Evolutionary conservation across 352 stramenopile species (phyloP).

Genomic region (Blastocystis sp.): DNA sequence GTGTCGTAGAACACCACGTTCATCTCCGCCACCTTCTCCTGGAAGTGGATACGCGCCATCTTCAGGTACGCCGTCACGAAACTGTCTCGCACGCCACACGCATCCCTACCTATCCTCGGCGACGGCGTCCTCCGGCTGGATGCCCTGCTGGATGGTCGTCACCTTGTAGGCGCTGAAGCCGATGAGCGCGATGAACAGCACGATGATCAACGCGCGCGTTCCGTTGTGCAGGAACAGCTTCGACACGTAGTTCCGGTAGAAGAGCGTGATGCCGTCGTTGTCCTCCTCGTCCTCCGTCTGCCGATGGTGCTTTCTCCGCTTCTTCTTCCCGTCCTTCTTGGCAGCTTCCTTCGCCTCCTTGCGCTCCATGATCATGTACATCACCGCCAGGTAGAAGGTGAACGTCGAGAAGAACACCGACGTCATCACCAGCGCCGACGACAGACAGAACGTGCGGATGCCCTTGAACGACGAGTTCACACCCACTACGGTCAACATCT

Average conservation of each 20-base stretch:
- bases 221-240: not conserved
- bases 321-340: not conserved
- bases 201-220: not conserved
- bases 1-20: slow-evolving; percentile 45
- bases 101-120: slow-evolving; percentile 23
- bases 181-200: slow-evolving; percentile 9
- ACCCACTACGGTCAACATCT: slow-evolving; percentile 3
- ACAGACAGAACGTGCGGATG: slow-evolving; percentile 42
- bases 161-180: not conserved
- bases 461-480: slow-evolving; percentile 45
- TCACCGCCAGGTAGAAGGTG: not conserved
- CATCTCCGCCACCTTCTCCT: slow-evolving; percentile 36
- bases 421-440: slow-evolving; percentile 34
- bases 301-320: not conserved
- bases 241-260: slow-evolving; percentile 17
- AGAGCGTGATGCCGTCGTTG: not conserved
- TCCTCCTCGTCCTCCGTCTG: not conserved
- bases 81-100: not conserved
- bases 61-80: slow-evolving; percentile 9
- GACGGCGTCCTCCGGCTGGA: slow-evolving; percentile 35
- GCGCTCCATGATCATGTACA: not conserved
- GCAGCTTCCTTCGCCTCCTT: not conserved
- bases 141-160: slow-evolving; percentile 31
- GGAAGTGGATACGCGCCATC: not conserved
- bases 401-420: slow-evolving; percentile 18